These are phyloP conservation scores for Phytophthora hibernalis DNA, from an alignment of 352 stramenopile species.

Conservation along the genomic window DNA sequence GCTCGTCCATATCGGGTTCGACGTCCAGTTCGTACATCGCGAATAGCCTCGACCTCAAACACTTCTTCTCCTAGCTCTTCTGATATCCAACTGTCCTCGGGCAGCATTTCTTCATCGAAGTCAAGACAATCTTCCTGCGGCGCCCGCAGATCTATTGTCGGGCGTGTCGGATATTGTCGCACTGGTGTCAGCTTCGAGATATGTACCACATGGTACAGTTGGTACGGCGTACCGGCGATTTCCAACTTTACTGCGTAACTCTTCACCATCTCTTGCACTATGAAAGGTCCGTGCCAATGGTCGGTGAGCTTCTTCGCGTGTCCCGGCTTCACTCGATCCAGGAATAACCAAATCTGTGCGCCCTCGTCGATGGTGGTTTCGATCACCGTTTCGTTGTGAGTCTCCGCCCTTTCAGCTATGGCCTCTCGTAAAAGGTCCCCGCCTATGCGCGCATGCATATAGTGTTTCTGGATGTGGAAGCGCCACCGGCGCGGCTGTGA, in stretches of 20 bases:
- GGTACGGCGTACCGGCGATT: neutral
- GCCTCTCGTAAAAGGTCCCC: neutral
- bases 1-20: neutral
- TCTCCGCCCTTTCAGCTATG: neutral
- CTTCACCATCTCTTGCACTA: neutral
- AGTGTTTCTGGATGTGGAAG: neutral
- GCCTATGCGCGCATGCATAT: neutral
- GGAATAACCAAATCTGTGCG: neutral
- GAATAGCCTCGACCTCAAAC: conserved; percentile 19
- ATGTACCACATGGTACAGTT: neutral
- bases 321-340: neutral
- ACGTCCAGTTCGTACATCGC: conserved; percentile 5
- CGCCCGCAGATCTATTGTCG: neutral
- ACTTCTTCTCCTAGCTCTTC: neutral
- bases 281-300: neutral
- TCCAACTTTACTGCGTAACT: neutral
- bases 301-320: neutral
- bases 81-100: conserved; percentile 27
- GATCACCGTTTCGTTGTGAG: neutral
- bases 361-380: neutral
- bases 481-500: neutral
- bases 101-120: conserved; percentile 35
- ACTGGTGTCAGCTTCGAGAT: neutral
- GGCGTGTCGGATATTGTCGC: neutral
- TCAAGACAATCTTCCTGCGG: neutral